Base-by-base conservation (phyloP, 345 rosid genomes). In the Syzygium aqueum region DNA sequence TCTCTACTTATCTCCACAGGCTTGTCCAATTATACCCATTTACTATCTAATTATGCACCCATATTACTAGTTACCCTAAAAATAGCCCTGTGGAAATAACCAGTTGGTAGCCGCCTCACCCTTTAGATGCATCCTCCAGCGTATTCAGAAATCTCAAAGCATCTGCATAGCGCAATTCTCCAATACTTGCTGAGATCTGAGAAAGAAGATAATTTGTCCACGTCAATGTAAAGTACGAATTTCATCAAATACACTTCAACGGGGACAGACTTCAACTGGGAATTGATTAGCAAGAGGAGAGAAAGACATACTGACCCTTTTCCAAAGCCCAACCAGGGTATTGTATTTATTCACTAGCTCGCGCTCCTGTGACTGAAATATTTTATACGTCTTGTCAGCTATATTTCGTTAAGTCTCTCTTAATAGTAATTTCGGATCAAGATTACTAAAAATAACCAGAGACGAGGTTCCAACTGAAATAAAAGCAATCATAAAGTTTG, bases 341-440 rank as follows among this genome's bases (percentile, higher is more conserved):
- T 95, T 96, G 90, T 96, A 96, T 93, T 96, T 96, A 92, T 89
- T 92, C 91, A 95, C 94, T 77, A 98, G 94, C 80, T 95, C 98
- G 16, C 89, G 94, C 89, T 98, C 98, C 88, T 92, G 91, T 51
- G 96, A 89, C 65, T 87, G 93, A 87, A 98, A 96, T 86, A 93
- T 89, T 87, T 89, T 94, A 88, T 92, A 96, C 10, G 99, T 89
- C 91, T 94, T 96, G 89, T 92, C 95, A 91, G 95, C 99, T 98
- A 86, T 52, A 86, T 89, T 83, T 56, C 2, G 94, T 95, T 87
- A 95, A 92, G 97, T 87, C 30, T 88, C 21, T 52, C 88, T 73
- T 85, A 23, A 73, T 37, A 73, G 80, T 33, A 37, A 73, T 73
- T 73, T 73, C 19, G 80, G 49, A 25, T 37, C 13, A 0, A 73